phyloP scores from a whole-genome alignment of 805 yeast species.

The Candida yuanshanica region DNA sequence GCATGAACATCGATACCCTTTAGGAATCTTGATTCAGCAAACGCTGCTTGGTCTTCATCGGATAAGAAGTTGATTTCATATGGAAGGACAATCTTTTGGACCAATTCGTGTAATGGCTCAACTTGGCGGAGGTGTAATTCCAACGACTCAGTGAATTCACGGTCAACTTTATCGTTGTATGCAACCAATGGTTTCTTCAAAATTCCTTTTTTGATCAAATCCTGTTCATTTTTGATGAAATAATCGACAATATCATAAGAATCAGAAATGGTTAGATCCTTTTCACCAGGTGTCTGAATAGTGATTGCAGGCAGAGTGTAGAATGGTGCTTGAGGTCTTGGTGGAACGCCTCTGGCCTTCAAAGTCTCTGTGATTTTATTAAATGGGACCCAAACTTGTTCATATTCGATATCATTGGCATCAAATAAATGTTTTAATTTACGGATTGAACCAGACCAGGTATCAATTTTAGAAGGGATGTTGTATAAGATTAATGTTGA shows the following conservation, averaged over 20 bases:
- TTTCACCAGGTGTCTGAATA: neutral
- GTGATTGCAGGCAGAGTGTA: slow-evolving; percentile 1
- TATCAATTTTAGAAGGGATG: slow-evolving; percentile 2
- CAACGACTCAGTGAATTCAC: too few relatives aligned
- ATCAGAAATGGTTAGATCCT: neutral
- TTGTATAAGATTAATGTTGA: neutral
- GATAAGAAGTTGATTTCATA: neutral
- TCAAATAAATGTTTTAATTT: neutral
- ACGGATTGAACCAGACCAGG: slow-evolving; percentile 2
- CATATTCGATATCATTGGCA: neutral
- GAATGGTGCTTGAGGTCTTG: slow-evolving; percentile 1
- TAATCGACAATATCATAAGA: neutral
- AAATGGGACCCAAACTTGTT: neutral
- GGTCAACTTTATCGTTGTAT: neutral
- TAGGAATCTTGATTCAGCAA: neutral
- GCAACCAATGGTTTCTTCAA: neutral
- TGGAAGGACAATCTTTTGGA: neutral
- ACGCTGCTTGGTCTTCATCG: neutral
- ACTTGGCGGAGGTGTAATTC: too few relatives aligned
- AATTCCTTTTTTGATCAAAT: neutral
- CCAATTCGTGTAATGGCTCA: neutral
- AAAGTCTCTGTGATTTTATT: slow-evolving; percentile 1
- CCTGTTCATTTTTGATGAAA: neutral
- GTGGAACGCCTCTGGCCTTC: neutral
- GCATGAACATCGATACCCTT: neutral